Base-by-base conservation (phyloP, 2,329 filamentous ascomycete species). In the Colletotrichum higginsianum region DNA sequence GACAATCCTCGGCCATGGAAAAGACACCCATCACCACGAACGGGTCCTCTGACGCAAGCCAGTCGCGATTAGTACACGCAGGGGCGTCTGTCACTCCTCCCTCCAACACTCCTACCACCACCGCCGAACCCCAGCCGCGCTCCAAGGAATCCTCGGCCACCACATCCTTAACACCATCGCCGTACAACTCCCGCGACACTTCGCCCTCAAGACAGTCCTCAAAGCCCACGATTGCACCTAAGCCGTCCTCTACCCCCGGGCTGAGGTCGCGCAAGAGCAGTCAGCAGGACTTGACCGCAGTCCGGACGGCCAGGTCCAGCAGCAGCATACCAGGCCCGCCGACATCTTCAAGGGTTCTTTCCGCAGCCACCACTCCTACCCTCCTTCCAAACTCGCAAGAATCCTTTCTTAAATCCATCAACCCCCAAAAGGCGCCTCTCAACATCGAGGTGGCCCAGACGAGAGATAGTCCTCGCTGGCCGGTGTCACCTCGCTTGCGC, bases 401-500 rank as follows among this genome's bases (percentile, higher is more conserved):
- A 74, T 82, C 88, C 8, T 85, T 85, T 35, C 82, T 88, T 76
- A 91, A 91, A 82, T 85, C 89, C 65, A 86, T 91, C 55, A 87
- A 88, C 73, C 89, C 92, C 16, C 88, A 92, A 77, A 94, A 95
- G 80, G 83, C 88, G 6, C 80, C 84, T 30, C 78, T 84, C 73
- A 78, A 81, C 61, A 79, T 84, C 62, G 87, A 92, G 63, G 78
- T 67, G 11, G 18, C 38, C 21, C 71, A 80, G 61, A 74, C 86
- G 50, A 87, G 80, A 77, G 88, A 91, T 68, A 87, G 87, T 64
- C 90, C 90, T 73, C 89, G 92, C 81, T 96, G 93, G 93, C 93
- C 94, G 35, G 83, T 92, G 73, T 95, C 93, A 57, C 93, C 94
- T 56, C 89, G 93, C 73, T 80, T 96, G 74, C 93, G 92, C 79